Evolutionary conservation across 2,329 filamentous ascomycete species (phyloP), one percentile per base, ranked within the genome.

Genomic region (Alternaria conjuncta): DNA sequence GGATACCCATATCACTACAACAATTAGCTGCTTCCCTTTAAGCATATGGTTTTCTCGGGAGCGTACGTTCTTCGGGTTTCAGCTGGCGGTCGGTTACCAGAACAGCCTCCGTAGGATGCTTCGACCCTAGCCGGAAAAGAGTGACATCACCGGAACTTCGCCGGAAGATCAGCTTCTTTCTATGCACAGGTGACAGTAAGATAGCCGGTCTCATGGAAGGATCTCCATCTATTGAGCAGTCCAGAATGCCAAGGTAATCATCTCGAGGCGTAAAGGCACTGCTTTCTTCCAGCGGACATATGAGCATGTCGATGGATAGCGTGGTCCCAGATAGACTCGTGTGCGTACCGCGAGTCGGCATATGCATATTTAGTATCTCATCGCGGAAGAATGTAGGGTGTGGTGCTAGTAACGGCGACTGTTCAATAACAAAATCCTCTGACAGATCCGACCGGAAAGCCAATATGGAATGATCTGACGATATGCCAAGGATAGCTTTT

Each of bases 401-500:
- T 12, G 28, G n/a, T 10, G 55, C 55, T 8, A 57, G 11, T 1
- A 49, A 18, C 9, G 20, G n/a, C 1, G 55, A 21, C 8, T 41
- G 4, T 7, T 2, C 44, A 0, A 6, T 2, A 5, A 9, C 4
- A 2, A 28, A 1, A 26, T 23, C 7, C 8, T 3, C 8, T 6
- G 8, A 49, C 15, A 2, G 3, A 49, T 25, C 21, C 0, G 28
- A 12, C 6, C 28, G 55, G 20, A 57, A 57, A 6, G 55, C 55
- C 7, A 57, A 23, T 0, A 57, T 57, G 3, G 44, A 49, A 2
- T 57, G 55, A 20, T 57, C 55, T 25, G 18, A 47, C 1, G 54
- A 58, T 12, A 41, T 32, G 0, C 12, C 57, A 30, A 68, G 46
- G 11, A 74, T 71, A 11, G 70, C 71, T 44, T 68, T 41, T 45